phyloP scores from a whole-genome alignment of 2,329 filamentous ascomycete genomes.

The Penicillium sp. region DNA sequence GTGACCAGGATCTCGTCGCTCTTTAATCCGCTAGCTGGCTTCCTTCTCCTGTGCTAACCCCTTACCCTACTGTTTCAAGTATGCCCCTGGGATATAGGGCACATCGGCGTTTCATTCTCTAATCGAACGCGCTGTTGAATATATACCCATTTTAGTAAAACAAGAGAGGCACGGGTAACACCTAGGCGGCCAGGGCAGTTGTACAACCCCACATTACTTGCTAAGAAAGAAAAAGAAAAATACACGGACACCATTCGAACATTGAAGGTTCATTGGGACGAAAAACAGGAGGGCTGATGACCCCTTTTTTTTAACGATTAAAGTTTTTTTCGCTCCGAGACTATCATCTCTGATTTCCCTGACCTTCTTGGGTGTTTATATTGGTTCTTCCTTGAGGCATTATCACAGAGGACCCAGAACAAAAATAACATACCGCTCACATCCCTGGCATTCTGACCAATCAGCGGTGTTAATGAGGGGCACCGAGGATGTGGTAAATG shows the following conservation, averaged over 20 bases:
- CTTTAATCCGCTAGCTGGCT: background rate
- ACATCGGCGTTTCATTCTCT: background rate
- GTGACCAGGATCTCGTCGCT: background rate
- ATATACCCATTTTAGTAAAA: background rate
- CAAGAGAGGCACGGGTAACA: background rate
- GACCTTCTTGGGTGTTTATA: conserved; percentile 3
- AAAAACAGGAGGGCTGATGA: no score
- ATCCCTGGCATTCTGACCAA: background rate
- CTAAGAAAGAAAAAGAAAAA: background rate
- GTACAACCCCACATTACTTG: background rate
- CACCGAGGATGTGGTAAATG: background rate
- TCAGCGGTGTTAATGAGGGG: background rate
- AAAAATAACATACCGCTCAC: conserved; percentile 1
- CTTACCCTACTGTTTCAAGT: background rate
- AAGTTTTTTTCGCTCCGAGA: background rate
- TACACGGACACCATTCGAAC: background rate
- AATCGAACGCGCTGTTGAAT: background rate
- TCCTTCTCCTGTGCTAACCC: background rate
- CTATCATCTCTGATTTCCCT: background rate
- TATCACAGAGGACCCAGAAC: conserved; percentile 1
- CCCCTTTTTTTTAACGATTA: background rate
- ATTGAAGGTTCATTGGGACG: background rate
- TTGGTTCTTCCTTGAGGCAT: background rate
- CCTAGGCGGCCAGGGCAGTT: background rate
- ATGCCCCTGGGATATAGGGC: background rate